Base-by-base conservation (phyloP, 2,329 filamentous ascomycete species). In the Aureobasidium sp. region DNA sequence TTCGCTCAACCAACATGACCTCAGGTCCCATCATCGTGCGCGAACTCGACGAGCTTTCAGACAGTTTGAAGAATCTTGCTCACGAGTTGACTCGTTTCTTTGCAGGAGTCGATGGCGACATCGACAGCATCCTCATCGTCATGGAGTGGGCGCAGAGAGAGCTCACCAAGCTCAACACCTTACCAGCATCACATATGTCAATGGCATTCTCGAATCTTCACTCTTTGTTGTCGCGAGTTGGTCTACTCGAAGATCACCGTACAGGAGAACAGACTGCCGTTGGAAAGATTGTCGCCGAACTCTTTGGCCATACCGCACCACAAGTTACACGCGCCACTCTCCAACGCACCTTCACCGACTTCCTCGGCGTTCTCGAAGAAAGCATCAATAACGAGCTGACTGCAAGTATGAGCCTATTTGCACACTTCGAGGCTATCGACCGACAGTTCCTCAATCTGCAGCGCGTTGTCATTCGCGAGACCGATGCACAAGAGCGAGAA, bases 141-240 rank as follows among this genome's bases (percentile, higher is more conserved):
- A 97, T 97, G 91, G 91, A 96, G 72, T 97, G 93, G 93, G 90
- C 91, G 15, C 88, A 88, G 70, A 86, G 91, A 66, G 91, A 97
- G 73, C 84, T 97, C 15, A 81, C 86, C 64, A 86, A 86, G 50
- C 78, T 94, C 62, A 83, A 85, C 64, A 79, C 80, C 26, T 77
- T 82, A 23, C 84, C 86, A 7, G 81, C 83, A 0, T 84, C 82
- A 47, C 82, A 85, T 2, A 77, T 95, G 26, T 84, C 87, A 20
- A 85, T 85, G n/a, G 84, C 88, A 47, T 91, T 91, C 72, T 89
- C 91, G 74, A 96, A 95, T 72, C 79, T 96, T 52, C 90, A 96
- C 78, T 87, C 84, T 68, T 76, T 93, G 42, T 82, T 96, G 62
- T 87, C 84, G 61, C 81, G 83, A 41, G 78, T 83, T 13, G 87